Percentiles rank a stretch among this genome's conserved stretches.
Conservation (phyloP, 2,329 filamentous ascomycete genomes). For the Paecilomyces dactylethromorphus region DNA sequence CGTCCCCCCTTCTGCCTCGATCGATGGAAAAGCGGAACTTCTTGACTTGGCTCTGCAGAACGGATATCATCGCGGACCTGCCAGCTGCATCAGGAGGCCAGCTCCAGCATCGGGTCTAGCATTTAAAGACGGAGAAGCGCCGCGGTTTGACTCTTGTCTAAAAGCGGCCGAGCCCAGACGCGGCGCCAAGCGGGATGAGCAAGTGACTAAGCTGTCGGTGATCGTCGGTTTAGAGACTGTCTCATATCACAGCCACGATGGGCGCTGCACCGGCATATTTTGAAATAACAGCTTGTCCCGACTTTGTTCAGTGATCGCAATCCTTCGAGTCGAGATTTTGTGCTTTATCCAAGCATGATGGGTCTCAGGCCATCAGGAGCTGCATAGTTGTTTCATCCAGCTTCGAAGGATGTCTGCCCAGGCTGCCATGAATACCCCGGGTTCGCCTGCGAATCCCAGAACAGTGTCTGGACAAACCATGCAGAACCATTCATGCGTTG, state of each 20-base stretch:
- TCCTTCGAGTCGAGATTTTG: background rate
- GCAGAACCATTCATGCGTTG: slow-evolving; percentile 6
- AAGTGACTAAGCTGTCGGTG: background rate
- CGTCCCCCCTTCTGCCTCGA: slow-evolving; percentile 19
- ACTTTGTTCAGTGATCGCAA: background rate
- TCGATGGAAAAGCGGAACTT: slow-evolving; percentile 25
- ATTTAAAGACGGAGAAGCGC: background rate
- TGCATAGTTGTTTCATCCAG: background rate
- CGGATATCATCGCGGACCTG: slow-evolving; percentile 26
- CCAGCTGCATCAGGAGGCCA: slow-evolving; percentile 18
- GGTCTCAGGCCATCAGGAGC: background rate
- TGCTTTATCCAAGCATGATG: background rate
- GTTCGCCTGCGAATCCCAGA: background rate
- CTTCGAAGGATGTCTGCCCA: background rate
- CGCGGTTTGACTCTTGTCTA: background rate
- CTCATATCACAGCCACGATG: background rate
- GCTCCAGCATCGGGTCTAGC: slow-evolving; percentile 10
- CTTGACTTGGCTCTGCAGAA: slow-evolving; percentile 26
- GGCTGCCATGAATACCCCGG: background rate
- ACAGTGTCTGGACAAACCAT: background rate
- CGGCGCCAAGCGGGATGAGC: background rate
- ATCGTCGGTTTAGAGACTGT: background rate
- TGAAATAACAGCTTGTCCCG: background rate
- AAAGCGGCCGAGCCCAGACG: background rate
- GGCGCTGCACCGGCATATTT: background rate